phyloP scores from a whole-genome alignment of 345 rosid species.

The Geranium rotundifolium region DNA sequence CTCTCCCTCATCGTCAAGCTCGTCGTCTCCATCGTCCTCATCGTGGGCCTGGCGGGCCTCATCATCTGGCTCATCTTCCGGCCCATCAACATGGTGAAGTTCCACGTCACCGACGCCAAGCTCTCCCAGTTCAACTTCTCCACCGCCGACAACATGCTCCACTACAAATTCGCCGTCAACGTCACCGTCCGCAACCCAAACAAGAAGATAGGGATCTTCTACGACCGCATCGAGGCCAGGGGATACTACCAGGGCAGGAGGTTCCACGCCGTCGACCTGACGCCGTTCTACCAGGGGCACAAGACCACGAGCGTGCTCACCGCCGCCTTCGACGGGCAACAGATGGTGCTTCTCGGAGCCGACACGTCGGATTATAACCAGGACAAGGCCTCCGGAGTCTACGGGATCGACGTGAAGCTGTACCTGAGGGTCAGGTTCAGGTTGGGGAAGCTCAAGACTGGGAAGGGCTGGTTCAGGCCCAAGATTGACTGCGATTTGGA shows the following conservation, averaged over 20 bases:
- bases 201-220: conserved; percentile 31
- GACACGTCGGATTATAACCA: conserved; percentile 5
- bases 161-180: conserved; percentile 23
- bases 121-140: conserved; percentile 26
- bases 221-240: conserved; percentile 23
- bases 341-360: conserved; percentile 6
- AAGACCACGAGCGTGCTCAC: conserved; percentile 15
- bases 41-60: conserved; percentile 18
- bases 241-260: conserved; percentile 12
- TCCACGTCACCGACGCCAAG: conserved; percentile 27
- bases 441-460: conserved; percentile 16
- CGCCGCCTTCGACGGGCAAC: conserved; percentile 8
- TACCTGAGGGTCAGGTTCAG: conserved; percentile 22
- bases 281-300: conserved; percentile 22
- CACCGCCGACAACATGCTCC: conserved; percentile 11
- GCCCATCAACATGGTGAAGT: conserved; percentile 25
- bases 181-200: conserved; percentile 29
- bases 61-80: conserved; percentile 36
- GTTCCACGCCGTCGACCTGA: neutral
- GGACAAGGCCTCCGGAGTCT: conserved; percentile 12
- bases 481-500: conserved; percentile 17
- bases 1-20: conserved; percentile 14
- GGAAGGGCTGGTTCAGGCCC: conserved; percentile 12
- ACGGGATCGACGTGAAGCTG: conserved; percentile 16
- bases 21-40: conserved; percentile 10